Percentiles rank a stretch among this genome's conserved stretches.
Evolutionary conservation across 306 rosid genomes (phyloP).

Genomic region (Styphnolobium japonicum): DNA sequence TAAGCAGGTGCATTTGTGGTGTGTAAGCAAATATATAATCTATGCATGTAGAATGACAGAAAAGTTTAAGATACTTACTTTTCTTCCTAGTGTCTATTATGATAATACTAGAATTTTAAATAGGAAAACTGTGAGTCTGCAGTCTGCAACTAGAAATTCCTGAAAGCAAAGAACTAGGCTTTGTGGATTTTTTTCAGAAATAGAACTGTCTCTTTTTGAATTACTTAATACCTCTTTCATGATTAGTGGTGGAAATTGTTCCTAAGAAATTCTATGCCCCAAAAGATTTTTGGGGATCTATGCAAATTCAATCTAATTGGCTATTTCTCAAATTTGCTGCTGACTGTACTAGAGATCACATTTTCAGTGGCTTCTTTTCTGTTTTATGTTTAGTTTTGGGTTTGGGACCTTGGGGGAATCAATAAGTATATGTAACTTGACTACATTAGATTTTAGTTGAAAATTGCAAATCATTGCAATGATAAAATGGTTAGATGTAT

Average conservation of each 20-base stretch:
- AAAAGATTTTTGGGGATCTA: not conserved
- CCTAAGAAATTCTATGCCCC: not conserved
- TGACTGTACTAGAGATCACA: not conserved
- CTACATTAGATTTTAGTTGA: not conserved
- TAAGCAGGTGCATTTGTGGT: not conserved
- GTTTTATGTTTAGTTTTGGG: not conserved
- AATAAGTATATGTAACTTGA: not conserved
- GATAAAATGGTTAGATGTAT: not conserved
- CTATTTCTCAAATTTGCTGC: not conserved
- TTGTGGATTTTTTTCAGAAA: not conserved
- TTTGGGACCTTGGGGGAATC: not conserved
- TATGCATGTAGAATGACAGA: not conserved
- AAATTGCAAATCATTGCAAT: not conserved
- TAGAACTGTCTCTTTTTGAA: not conserved
- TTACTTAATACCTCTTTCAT: not conserved
- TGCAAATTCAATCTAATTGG: not conserved
- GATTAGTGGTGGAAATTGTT: not conserved
- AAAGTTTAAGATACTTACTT: not conserved
- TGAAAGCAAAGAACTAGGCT: not conserved
- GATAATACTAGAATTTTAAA: not conserved
- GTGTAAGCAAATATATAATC: not conserved
- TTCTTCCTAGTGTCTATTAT: not conserved
- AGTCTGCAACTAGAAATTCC: not conserved
- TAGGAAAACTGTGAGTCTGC: not conserved
- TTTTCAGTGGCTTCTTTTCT: not conserved